Percentiles rank a stretch among this genome's conserved stretches.
phyloP scores from a whole-genome alignment of 1,284 basidiomycete genomes.

The Sutorius eximius region DNA sequence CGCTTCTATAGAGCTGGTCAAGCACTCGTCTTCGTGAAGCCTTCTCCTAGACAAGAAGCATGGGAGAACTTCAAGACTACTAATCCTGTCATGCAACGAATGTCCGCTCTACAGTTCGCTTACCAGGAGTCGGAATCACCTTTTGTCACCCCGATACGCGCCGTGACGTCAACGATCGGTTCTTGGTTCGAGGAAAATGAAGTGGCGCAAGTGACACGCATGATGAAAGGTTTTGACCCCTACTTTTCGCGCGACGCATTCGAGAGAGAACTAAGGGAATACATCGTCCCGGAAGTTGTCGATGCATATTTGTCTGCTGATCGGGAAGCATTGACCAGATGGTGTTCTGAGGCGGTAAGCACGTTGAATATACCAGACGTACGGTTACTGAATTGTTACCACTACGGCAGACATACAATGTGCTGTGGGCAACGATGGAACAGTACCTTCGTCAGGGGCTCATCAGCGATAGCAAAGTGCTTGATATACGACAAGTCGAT shows the following conservation, averaged over 20 bases:
- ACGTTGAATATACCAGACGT: background rate
- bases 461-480: constrained; percentile 86
- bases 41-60: constrained; percentile 71
- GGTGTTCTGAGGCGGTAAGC: constrained; percentile 95
- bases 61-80: constrained; percentile 77
- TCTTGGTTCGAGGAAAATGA: constrained; percentile 97
- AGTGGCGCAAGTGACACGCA: constrained; percentile 88
- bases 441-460: constrained; percentile 90
- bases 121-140: constrained; percentile 97
- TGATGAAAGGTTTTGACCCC: constrained; percentile 88
- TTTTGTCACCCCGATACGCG: constrained; percentile 77
- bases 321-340: constrained; percentile 79
- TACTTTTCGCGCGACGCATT: constrained; percentile 85
- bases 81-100: constrained; percentile 66
- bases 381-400: background rate
- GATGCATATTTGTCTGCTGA: constrained; percentile 94
- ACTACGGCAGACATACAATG: constrained; percentile 82
- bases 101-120: constrained; percentile 63
- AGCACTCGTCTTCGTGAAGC: constrained; percentile 81
- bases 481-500: constrained; percentile 94
- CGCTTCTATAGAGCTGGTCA: constrained; percentile 68
- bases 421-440: constrained; percentile 97
- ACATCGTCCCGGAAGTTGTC: constrained; percentile 96
- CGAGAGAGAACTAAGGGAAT: constrained; percentile 90
- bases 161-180: constrained; percentile 83